phyloP scores from a whole-genome alignment of 2,329 filamentous ascomycete genomes.

The Trichoderma semiorbis region DNA sequence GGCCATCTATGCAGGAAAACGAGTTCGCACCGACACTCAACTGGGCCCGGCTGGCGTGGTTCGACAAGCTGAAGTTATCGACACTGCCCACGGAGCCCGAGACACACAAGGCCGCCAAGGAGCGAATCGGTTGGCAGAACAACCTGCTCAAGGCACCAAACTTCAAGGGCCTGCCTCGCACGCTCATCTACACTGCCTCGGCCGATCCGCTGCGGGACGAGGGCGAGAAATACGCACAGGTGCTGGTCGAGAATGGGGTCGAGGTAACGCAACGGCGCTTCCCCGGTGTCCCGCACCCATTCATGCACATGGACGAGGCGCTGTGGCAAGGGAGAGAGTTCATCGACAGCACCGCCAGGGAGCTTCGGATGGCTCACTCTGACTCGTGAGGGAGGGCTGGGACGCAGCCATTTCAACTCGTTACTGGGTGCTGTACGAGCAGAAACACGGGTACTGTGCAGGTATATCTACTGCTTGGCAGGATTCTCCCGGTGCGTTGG shows the following conservation, averaged over 20 bases:
- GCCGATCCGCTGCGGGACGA: conserved; percentile 48
- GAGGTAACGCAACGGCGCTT: conserved; percentile 46
- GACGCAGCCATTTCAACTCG: not conserved
- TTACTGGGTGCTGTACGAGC: not conserved
- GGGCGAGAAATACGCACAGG: conserved; percentile 44
- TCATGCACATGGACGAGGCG: conserved; percentile 46
- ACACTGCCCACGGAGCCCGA: conserved; percentile 22
- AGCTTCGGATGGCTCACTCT: conserved; percentile 30
- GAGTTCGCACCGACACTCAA: conserved; percentile 42
- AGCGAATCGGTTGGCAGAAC: conserved; percentile 26
- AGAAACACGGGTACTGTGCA: not conserved
- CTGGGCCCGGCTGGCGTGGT: conserved; percentile 42
- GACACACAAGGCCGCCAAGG: conserved; percentile 19
- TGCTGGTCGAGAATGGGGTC: conserved; percentile 42
- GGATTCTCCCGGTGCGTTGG: not conserved
- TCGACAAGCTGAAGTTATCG: conserved; percentile 35
- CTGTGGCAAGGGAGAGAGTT: conserved; percentile 36
- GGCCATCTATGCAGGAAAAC: conserved; percentile 40
- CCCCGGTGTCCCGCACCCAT: conserved; percentile 46
- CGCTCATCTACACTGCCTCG: conserved; percentile 41
- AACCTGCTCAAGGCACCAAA: conserved; percentile 36
- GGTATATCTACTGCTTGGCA: not conserved
- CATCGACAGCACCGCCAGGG: conserved; percentile 32
- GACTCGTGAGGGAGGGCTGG: conserved; percentile 1
- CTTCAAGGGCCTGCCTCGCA: conserved; percentile 34